These are phyloP conservation scores for Elaphomyces granulatus DNA, from an alignment of 495 filamentous ascomycete species.

Conservation along the genomic window DNA sequence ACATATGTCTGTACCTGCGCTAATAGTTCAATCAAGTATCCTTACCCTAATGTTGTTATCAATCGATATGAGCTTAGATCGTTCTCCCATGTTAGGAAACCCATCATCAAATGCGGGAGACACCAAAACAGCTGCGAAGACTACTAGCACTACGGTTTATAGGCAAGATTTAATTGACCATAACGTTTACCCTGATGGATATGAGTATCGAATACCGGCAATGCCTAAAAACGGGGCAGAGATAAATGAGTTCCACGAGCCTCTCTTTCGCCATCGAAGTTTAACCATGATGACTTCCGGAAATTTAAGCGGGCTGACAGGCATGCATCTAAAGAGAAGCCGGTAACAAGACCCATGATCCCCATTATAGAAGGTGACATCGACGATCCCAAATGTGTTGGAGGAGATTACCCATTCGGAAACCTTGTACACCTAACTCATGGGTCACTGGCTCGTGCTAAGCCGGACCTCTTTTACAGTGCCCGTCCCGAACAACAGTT, in stretches of 20 bases:
- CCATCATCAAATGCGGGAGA: constrained; percentile 5
- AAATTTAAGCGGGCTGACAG: constrained; percentile 15
- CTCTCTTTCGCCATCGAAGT: constrained; percentile 14
- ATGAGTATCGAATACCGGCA: constrained; percentile 1
- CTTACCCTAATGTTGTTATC: neutral
- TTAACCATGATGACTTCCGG: constrained; percentile 14
- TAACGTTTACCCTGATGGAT: constrained; percentile 9
- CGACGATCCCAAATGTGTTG: constrained; percentile 4
- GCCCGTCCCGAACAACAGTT: constrained; percentile 6
- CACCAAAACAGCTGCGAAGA: neutral
- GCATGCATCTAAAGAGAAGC: constrained; percentile 18
- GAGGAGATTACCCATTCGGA: constrained; percentile 16
- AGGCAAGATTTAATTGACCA: constrained; percentile 12
- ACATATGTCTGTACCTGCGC: neutral
- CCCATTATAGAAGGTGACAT: constrained; percentile 16
- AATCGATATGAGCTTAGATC: neutral
- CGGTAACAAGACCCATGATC: constrained; percentile 15
- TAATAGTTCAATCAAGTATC: neutral
- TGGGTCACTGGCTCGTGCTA: constrained; percentile 11
- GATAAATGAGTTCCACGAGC: constrained; percentile 6
- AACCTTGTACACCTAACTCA: constrained; percentile 23
- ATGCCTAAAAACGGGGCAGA: constrained; percentile 9
- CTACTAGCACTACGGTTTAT: constrained; percentile 6
- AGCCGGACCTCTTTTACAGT: constrained; percentile 6
- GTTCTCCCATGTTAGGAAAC: neutral